Percentiles rank a stretch among this genome's conserved stretches.
Conservation (phyloP, 2,329 filamentous ascomycete species). For the Cytospora piceae region DNA sequence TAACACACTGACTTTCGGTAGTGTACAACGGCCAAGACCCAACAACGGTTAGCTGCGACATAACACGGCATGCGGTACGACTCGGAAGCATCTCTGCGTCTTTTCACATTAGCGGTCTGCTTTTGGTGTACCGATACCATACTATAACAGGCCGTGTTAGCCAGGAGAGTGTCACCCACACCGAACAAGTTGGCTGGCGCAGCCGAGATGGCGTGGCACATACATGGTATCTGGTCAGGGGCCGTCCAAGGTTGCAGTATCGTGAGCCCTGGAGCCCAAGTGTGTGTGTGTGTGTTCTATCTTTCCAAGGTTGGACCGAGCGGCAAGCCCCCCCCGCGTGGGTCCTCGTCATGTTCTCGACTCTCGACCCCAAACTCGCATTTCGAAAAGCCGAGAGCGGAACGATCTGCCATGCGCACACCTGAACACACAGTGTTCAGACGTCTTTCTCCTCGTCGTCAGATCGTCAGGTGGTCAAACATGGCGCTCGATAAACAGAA, state of each 20-base stretch:
- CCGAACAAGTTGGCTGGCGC: background rate
- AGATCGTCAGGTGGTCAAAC: background rate
- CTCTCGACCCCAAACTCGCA: background rate
- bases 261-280: background rate
- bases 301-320: background rate
- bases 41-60: background rate
- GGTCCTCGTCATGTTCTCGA: constrained; percentile 21
- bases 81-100: background rate
- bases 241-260: background rate
- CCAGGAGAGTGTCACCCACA: background rate
- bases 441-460: background rate
- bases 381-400: background rate
- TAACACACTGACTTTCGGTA: background rate
- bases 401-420: background rate
- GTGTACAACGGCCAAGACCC: background rate
- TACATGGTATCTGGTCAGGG: background rate
- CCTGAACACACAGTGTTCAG: background rate
- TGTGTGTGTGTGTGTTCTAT: background rate
- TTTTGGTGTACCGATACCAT: background rate
- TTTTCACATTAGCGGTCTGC: background rate
- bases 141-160: background rate
- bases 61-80: background rate
- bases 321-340: constrained; percentile 16
- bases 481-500: background rate
- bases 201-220: background rate